Percentiles rank a stretch among this genome's conserved stretches.
Evolutionary conservation across 805 yeast genomes (phyloP).

Genomic region (Sugiyamaella qingdaonensis): DNA sequence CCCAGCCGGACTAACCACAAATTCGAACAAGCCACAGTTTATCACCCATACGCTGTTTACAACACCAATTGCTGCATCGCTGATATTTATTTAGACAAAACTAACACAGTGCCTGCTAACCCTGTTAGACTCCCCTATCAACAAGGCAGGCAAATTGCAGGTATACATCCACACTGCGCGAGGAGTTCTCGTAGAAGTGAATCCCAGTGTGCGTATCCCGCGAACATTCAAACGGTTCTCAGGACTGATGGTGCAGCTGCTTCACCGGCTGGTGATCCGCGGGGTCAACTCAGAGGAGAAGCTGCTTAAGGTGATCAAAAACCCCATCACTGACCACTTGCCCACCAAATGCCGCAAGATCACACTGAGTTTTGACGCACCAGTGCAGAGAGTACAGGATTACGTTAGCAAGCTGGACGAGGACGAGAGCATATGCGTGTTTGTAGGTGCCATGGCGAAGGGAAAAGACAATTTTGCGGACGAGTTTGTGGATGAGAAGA

Average conservation of each 20-base stretch:
- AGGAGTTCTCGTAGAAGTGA: conserved; percentile 91
- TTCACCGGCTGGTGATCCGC: conserved; percentile 88
- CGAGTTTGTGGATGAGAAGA: conserved; percentile 92
- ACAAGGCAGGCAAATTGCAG: conserved; percentile 94
- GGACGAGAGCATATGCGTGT: conserved; percentile 94
- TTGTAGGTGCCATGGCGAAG: conserved; percentile 99
- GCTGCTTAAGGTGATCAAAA: conserved; percentile 87
- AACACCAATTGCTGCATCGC: neutral
- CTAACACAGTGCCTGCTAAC: conserved; percentile 68
- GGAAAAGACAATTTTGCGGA: conserved; percentile 98
- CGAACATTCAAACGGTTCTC: conserved; percentile 97
- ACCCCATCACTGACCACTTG: conserved; percentile 94
- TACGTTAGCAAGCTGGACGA: conserved; percentile 73
- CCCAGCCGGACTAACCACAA: no score
- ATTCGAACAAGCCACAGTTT: no score
- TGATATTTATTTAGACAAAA: neutral
- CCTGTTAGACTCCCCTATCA: conserved; percentile 92
- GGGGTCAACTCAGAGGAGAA: conserved; percentile 95
- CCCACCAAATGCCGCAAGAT: conserved; percentile 94
- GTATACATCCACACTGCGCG: conserved; percentile 95
- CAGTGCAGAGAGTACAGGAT: conserved; percentile 82
- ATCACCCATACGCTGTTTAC: no score
- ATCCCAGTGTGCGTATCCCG: conserved; percentile 95
- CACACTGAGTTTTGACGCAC: conserved; percentile 89
- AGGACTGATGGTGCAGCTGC: conserved; percentile 94